These are phyloP conservation scores for Rubia balearica DNA, from an alignment of 305 asterid species.

Conservation along the genomic window DNA sequence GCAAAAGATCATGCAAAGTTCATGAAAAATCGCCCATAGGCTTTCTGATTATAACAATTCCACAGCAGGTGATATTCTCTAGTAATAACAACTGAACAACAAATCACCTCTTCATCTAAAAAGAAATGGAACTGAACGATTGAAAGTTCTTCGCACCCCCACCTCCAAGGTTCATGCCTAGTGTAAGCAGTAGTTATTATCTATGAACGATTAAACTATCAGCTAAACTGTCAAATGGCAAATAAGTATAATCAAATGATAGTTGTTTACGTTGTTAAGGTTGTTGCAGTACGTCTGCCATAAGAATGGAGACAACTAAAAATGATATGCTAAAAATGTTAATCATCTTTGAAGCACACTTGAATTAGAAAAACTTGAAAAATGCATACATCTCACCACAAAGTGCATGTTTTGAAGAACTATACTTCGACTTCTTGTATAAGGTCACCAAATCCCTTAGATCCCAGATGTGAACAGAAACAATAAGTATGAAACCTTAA, in stretches of 20 bases:
- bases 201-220: constrained; percentile 35
- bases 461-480: constrained; percentile 65
- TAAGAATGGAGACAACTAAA: constrained; percentile 20
- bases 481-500: constrained; percentile 20
- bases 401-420: constrained; percentile 95
- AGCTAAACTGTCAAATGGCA: constrained; percentile 12
- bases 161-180: constrained; percentile 95
- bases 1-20: no score
- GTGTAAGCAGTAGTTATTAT: constrained; percentile 90
- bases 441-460: constrained; percentile 92
- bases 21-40: no score
- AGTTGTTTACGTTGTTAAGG: constrained; percentile 74
- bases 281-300: constrained; percentile 96
- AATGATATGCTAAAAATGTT: no score
- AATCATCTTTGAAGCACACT: constrained; percentile 19
- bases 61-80: no score
- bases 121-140: no score
- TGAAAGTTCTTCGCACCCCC: no score
- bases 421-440: constrained; percentile 67
- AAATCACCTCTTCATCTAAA: no score
- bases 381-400: constrained; percentile 59
- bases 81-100: no score
- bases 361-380: constrained; percentile 18
- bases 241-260: constrained; percentile 6
- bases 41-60: no score